Conservation (phyloP, 2,329 filamentous ascomycete species). For the Aspergillus fumigatus region DNA sequence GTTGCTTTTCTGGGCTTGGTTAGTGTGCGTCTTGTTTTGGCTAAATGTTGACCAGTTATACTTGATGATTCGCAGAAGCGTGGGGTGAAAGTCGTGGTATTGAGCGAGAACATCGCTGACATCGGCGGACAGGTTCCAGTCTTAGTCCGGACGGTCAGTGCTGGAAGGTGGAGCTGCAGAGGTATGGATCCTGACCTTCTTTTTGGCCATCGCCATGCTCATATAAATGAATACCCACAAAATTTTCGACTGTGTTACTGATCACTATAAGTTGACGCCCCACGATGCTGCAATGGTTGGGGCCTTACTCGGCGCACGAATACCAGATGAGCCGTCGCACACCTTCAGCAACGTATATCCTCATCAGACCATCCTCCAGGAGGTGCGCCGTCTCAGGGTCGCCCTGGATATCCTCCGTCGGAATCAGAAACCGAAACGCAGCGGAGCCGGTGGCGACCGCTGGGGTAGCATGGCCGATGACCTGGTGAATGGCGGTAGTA, state of each 20-base stretch:
- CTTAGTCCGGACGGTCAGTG: neutral
- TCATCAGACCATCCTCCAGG: slow-evolving; percentile 32
- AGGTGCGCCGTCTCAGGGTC: slow-evolving; percentile 18
- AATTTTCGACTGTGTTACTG: slow-evolving; percentile 26
- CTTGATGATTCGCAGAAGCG: slow-evolving; percentile 1
- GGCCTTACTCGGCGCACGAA: slow-evolving; percentile 21
- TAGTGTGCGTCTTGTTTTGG: neutral
- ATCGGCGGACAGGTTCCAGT: slow-evolving; percentile 1
- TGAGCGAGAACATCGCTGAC: slow-evolving; percentile 4
- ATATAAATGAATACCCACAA: slow-evolving; percentile 22
- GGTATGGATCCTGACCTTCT: neutral
- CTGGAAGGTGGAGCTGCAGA: neutral
- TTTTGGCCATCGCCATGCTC: neutral
- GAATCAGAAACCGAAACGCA: slow-evolving; percentile 24
- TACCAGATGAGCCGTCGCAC: slow-evolving; percentile 25
- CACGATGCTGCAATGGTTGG: neutral
- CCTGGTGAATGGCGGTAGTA: slow-evolving; percentile 10
- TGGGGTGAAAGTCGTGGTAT: slow-evolving; percentile 1
- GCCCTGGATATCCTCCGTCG: slow-evolving; percentile 24
- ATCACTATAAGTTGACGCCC: neutral
- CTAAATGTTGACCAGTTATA: neutral
- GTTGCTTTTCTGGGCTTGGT: neutral
- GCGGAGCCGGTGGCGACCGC: slow-evolving; percentile 13
- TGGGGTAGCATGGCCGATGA: slow-evolving; percentile 6
- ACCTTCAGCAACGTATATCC: slow-evolving; percentile 16